Conservation (phyloP, 2,329 filamentous ascomycete species). For the Ophiostoma australiae region DNA sequence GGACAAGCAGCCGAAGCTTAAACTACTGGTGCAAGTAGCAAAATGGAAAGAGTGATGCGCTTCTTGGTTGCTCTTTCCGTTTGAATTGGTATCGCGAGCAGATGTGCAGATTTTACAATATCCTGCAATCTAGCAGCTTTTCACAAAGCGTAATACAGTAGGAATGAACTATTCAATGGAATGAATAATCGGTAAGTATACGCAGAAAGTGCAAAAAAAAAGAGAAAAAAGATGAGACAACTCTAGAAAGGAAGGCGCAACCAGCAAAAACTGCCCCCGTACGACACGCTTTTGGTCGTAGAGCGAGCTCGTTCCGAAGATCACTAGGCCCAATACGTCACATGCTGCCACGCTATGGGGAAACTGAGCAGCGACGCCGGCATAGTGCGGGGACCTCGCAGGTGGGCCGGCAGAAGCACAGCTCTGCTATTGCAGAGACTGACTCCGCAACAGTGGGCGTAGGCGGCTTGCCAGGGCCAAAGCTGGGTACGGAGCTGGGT, state of each 20-base stretch:
- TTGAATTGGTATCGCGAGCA: background rate
- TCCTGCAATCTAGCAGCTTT: background rate
- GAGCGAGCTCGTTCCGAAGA: slow-evolving; percentile 4
- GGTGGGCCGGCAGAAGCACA: slow-evolving; percentile 1
- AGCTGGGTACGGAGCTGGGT: background rate
- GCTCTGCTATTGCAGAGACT: background rate
- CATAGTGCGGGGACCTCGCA: slow-evolving; percentile 2
- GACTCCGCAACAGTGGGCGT: background rate
- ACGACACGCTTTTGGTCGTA: background rate
- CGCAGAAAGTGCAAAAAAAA: background rate
- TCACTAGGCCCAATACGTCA: slow-evolving; percentile 9
- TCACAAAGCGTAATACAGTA: background rate
- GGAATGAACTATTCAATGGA: background rate
- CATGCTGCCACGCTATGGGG: slow-evolving; percentile 7
- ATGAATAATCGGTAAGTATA: background rate
- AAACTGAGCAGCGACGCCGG: background rate
- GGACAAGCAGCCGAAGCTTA: background rate
- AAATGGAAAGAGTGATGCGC: background rate
- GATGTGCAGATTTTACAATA: background rate
- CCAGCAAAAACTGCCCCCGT: background rate
- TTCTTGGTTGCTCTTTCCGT: background rate
- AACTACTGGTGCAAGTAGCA: background rate
- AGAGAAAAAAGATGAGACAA: background rate
- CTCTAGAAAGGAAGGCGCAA: background rate
- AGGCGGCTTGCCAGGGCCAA: background rate